Percentiles rank a stretch among this genome's conserved stretches.
phyloP scores from a whole-genome alignment of 208 protist species.

The Naegleria fowleri region DNA sequence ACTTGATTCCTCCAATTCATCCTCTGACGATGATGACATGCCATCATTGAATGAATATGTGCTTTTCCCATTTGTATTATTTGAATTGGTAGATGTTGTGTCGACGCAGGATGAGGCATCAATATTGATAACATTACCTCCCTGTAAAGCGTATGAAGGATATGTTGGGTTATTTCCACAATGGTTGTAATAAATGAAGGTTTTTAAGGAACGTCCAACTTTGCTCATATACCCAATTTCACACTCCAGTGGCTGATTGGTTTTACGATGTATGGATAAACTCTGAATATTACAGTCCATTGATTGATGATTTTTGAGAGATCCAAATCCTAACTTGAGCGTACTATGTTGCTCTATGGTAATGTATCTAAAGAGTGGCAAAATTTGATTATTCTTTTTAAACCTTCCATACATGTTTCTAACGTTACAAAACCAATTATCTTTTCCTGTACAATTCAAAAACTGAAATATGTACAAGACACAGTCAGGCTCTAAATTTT shows the following conservation, averaged over 20 bases:
- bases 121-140: too few species aligned
- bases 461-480: background rate
- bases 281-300: background rate
- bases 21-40: background rate
- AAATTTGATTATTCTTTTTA: background rate
- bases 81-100: too few species aligned
- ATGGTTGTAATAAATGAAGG: background rate
- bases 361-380: background rate
- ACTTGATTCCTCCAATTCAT: background rate
- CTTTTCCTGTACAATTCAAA: background rate
- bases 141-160: too few species aligned
- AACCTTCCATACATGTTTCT: background rate
- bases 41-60: background rate
- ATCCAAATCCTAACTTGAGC: background rate
- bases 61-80: too few species aligned
- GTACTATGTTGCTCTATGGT: background rate
- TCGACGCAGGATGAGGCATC: too few species aligned
- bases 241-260: background rate
- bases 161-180: background rate
- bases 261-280: background rate
- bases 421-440: background rate
- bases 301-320: background rate
- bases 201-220: background rate
- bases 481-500: background rate
- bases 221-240: background rate